These are phyloP conservation scores for Phascolomyces articulosus DNA, from an alignment of 371 early-diverging fungal genomes.

Conservation along the genomic window DNA sequence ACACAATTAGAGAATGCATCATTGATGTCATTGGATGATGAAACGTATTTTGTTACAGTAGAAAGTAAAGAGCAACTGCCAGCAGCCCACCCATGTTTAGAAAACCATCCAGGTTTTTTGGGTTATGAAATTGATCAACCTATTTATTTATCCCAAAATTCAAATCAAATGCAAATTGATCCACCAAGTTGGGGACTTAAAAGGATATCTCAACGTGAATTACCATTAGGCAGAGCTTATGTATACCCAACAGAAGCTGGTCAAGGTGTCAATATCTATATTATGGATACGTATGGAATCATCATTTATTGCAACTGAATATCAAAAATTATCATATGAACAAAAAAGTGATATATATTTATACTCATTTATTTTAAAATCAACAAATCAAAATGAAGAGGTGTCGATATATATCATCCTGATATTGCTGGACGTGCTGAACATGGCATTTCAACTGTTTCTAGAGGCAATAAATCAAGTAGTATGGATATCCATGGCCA, in stretches of 20 bases:
- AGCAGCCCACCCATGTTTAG: neutral
- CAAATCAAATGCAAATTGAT: neutral
- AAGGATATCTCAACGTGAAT: conserved; percentile 27
- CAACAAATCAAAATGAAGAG: conserved; percentile 37
- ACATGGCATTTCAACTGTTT: conserved; percentile 55
- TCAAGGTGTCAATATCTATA: conserved; percentile 47
- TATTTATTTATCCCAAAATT: neutral
- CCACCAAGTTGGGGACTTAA: conserved; percentile 21
- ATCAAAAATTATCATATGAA: too few species aligned
- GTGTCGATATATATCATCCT: conserved; percentile 59
- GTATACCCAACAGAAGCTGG: conserved; percentile 28
- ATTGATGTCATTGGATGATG: neutral
- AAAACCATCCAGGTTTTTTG: neutral
- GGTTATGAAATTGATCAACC: neutral
- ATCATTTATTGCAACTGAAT: too few species aligned
- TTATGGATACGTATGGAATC: conserved; percentile 43
- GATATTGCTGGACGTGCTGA: conserved; percentile 74
- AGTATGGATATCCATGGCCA: conserved; percentile 66
- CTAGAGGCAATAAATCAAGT: neutral
- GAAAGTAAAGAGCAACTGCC: neutral
- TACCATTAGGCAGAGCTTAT: conserved; percentile 20
- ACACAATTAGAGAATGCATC: neutral
- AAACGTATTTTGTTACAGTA: neutral
- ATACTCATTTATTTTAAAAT: too few species aligned
- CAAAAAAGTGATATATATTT: neutral